Evolutionary conservation across 345 rosid species (phyloP), one percentile per base, ranked within the genome.

Genomic region (Aethionema arabicum): DNA sequence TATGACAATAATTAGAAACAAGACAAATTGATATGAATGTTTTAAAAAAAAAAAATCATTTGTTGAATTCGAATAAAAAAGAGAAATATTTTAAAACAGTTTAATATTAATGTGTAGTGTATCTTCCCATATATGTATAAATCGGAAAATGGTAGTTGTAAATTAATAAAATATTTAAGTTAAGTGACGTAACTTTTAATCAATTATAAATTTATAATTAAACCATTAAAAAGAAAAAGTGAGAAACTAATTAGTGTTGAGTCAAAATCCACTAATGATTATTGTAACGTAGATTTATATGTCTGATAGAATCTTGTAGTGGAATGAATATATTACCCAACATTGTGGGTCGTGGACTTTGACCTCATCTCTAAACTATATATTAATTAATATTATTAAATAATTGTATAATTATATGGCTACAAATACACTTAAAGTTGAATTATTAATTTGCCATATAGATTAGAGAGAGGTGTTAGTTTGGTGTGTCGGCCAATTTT

Each of bases 401-500:
- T 47, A 2, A n/a, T 21, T 46, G 3, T 45, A 32, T 13, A 32
- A 42, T 50, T 32, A 6, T 30, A 30, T 31, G 31, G 14, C 13
- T 48, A 32, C 21, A 5, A 11, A 29, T 12, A 3, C 10, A 59
- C 15, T 38, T 50, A 9, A 14, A 29, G 38, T 49, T 9, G 30
- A 37, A 37, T 9, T 40, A 12, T 50, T 49, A 37, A 10, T 50
- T 50, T 61, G 29, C 10, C 49, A 13, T 30, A 33, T 4, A 35
- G 8, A 15, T 14, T 38, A 13, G 52, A 45, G 27, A 58, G 58
- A 47, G 61, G 66, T 7, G 65, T 5, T n/a, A n/a, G n/a, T n/a
- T 58, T 50, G 32, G 32, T 65, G 67, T 62, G 74, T 55, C 44
- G 74, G 68, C 63, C 44, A 56, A 55, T 69, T 69, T 69, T 21